Conservation (phyloP, 169 alveolate genomes). For the Miamiensis avidus region DNA sequence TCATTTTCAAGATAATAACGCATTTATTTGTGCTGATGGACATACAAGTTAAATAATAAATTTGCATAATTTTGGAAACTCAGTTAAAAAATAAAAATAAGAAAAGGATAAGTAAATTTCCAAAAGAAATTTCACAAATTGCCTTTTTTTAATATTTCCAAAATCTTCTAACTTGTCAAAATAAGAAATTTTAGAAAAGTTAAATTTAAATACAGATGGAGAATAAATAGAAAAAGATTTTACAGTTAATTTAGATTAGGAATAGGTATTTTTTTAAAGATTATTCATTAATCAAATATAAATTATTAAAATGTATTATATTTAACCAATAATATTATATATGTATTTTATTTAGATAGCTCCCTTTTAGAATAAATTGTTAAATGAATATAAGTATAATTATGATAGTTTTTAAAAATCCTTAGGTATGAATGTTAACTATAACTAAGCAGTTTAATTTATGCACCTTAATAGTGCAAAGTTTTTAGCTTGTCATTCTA, state of each 20-base stretch:
- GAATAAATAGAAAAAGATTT: not conserved
- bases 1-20: conserved; percentile 21
- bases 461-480: conserved; percentile 39
- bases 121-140: conserved; percentile 10
- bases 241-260: conserved; percentile 8
- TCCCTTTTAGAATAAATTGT: not conserved
- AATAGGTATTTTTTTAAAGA: not conserved
- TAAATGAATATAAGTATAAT: conserved; percentile 17
- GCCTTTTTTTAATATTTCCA: conserved; percentile 14
- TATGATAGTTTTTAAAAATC: conserved; percentile 15
- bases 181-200: not conserved
- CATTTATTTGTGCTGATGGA: conserved; percentile 22
- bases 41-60: not conserved
- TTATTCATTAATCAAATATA: not conserved
- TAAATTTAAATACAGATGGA: not conserved
- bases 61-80: not conserved
- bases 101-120: not conserved
- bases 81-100: not conserved
- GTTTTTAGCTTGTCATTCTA: conserved; percentile 47
- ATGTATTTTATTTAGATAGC: not conserved
- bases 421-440: not conserved
- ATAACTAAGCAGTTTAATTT: conserved; percentile 2
- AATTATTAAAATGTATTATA: no score
- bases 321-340: not conserved
- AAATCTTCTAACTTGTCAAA: not conserved